Evolutionary conservation across 768 basidiomycete species (phyloP), one percentile per base, ranked within the genome.

Genomic region (Tricholoma bakamatsutake): DNA sequence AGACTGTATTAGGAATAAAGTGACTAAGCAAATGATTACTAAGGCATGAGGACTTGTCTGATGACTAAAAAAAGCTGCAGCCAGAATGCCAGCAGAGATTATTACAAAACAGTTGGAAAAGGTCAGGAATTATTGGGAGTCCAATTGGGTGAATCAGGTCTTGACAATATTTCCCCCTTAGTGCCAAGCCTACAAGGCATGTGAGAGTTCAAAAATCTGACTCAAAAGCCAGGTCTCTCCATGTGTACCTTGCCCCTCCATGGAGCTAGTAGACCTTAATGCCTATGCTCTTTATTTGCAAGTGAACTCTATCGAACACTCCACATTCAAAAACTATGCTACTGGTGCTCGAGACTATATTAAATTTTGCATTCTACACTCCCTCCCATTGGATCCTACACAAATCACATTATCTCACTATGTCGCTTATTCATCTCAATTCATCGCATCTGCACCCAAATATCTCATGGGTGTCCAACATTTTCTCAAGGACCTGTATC

Each of bases 311-410:
- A 61, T 65, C 17, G 60, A 66, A 40, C 42, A 53, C 13, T 64
- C 53, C 5, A 62, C 60, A 7, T 39, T 11, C 2, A 51, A 45
- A 33, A 57, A 56, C 9, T 68, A 68, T 18, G 30, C 54, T 2
- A 66, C 61, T 1, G 62, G 66, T 7, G 64, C 61, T 24, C 15
- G 59, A 4, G 62, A 66, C 21, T 66, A 66, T 18, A 46, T 61
- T 18, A 17, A 33, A 9, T 65, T 68, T 21, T 68, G 63, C 31
- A 28, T 24, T 2, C 31, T 24, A 0, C 52, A 63, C 54, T 17
- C 42, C 1, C 50, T 64, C 12, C 59, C 63, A 10, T 52, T 66
- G 5, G 56, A 63, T 17, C 64, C 62, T 2, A 64, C 64, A 10
- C 62, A 64, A 2, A 42, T 46, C 13, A 64, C 58, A 1, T 48